Evolutionary conservation across 1,284 basidiomycete species (phyloP).

Genomic region (Leccinum laetum): DNA sequence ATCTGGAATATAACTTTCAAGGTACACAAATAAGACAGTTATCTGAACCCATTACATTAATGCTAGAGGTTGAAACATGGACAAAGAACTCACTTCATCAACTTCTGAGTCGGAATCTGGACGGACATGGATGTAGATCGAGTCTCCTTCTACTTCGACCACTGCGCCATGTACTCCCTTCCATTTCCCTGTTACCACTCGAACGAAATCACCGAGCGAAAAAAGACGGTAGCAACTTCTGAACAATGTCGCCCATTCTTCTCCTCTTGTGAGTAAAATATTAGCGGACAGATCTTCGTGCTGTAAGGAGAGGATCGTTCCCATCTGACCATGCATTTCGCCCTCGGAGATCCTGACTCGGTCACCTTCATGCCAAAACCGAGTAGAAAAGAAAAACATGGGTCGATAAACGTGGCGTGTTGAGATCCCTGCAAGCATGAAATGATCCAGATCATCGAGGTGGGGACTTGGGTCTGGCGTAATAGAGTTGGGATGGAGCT

Average conservation of each 20-base stretch:
- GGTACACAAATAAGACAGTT: background rate
- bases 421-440: background rate
- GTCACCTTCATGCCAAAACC: background rate
- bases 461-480: background rate
- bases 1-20: background rate
- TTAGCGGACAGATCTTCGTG: background rate
- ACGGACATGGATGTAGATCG: background rate
- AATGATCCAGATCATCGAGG: background rate
- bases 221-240: background rate
- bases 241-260: background rate
- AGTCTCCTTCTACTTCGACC: background rate
- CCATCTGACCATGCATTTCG: background rate
- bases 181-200: background rate
- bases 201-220: background rate
- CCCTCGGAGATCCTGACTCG: background rate
- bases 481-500: too few relatives aligned
- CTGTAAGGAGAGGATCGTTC: background rate
- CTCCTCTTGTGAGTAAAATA: background rate
- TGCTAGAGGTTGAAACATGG: background rate
- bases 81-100: background rate
- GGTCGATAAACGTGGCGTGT: background rate
- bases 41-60: background rate
- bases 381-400: background rate
- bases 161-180: background rate
- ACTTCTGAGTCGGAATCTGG: background rate